Conservation (phyloP, 805 yeast species). For the Jamesozyma gamospora region DNA sequence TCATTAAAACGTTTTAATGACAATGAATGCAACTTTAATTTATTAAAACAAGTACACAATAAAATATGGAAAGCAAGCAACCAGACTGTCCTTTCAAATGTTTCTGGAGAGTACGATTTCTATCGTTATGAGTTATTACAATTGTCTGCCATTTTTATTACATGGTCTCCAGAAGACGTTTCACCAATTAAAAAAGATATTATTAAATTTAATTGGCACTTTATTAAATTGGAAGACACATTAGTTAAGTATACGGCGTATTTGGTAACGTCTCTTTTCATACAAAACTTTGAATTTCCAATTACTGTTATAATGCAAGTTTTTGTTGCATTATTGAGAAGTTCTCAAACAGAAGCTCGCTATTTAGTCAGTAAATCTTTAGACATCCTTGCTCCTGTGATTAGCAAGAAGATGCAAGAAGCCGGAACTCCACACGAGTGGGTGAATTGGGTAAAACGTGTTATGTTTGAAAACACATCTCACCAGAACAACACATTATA, state of each 20-base stretch:
- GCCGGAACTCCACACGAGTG: conserved; percentile 48
- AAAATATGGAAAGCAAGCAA: conserved; percentile 65
- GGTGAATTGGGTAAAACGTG: conserved; percentile 93
- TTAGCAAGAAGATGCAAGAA: conserved; percentile 53
- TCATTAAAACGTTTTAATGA: conserved; percentile 38
- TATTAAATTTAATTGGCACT: conserved; percentile 91
- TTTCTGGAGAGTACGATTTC: conserved; percentile 62
- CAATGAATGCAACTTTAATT: conserved; percentile 32
- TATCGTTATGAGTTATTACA: conserved; percentile 73
- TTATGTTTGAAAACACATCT: conserved; percentile 80
- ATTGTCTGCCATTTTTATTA: conserved; percentile 65
- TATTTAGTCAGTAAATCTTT: conserved; percentile 78
- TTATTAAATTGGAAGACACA: conserved; percentile 78
- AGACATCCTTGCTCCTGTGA: conserved; percentile 79
- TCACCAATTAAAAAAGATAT: conserved; percentile 66
- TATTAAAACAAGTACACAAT: conserved; percentile 56
- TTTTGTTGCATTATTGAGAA: conserved; percentile 77
- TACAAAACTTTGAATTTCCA: conserved; percentile 81
- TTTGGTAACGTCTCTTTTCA: conserved; percentile 76
- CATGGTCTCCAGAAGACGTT: conserved; percentile 52
- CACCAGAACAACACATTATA: conserved; percentile 80
- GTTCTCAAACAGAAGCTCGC: conserved; percentile 79
- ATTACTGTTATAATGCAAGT: conserved; percentile 82
- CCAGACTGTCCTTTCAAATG: conserved; percentile 36
- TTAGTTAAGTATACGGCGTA: conserved; percentile 89